phyloP scores from a whole-genome alignment of 345 rosid genomes.

The Trapa bicornis region DNA sequence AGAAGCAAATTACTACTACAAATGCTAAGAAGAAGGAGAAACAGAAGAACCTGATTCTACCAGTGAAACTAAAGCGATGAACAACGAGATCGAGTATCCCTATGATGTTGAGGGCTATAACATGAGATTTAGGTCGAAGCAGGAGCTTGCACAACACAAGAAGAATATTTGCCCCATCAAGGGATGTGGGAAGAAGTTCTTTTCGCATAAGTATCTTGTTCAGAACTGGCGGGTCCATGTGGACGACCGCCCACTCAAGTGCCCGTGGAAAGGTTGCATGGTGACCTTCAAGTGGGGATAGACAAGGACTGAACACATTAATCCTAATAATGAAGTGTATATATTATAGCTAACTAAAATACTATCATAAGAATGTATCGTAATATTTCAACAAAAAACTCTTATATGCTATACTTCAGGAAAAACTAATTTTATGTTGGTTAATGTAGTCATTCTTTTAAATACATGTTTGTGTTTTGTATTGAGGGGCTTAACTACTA shows the following conservation, averaged over 20 bases:
- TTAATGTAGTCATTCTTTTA: too few relatives aligned
- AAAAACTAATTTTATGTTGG: too few relatives aligned
- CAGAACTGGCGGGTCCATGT: constrained; percentile 81
- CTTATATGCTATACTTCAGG: not conserved
- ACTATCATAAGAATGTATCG: too few relatives aligned
- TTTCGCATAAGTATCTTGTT: constrained; percentile 92
- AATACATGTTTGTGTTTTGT: too few relatives aligned
- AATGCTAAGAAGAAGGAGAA: constrained; percentile 31
- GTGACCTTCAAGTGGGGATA: constrained; percentile 99
- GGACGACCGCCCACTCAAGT: constrained; percentile 93
- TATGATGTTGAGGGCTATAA: constrained; percentile 89
- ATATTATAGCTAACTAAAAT: too few relatives aligned
- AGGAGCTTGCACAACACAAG: constrained; percentile 59
- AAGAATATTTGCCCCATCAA: constrained; percentile 78
- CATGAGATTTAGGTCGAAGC: constrained; percentile 65
- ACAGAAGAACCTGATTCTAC: constrained; percentile 14
- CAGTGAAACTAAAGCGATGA: constrained; percentile 25
- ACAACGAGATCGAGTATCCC: constrained; percentile 46
- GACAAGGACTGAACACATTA: constrained; percentile 86
- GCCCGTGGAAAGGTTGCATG: constrained; percentile 98
- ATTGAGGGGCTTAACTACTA: too few relatives aligned
- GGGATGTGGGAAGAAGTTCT: constrained; percentile 86
- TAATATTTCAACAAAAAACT: not conserved
- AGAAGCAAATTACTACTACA: constrained; percentile 14
- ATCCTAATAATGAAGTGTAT: not conserved